phyloP scores from a whole-genome alignment of 1,284 basidiomycete genomes.

The Agroathelia rolfsii region DNA sequence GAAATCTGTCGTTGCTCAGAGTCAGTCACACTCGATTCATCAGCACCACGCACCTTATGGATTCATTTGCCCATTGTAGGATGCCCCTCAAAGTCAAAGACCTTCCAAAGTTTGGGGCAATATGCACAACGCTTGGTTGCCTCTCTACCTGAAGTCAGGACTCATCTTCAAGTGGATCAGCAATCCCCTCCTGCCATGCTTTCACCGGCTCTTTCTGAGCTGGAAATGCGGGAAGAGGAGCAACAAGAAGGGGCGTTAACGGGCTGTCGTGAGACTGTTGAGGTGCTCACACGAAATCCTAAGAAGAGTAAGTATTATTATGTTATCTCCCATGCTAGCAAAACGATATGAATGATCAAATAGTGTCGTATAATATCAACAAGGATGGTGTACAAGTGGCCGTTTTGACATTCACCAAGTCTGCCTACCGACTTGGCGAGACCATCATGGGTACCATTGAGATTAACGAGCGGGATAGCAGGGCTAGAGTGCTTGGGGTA shows the following conservation, averaged over 20 bases:
- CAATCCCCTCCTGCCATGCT: constrained; percentile 26
- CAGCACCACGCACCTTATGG: too few species aligned
- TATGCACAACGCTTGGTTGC: too few species aligned
- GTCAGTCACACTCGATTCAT: too few species aligned
- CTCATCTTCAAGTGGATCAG: too few species aligned
- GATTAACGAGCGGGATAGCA: constrained; percentile 56
- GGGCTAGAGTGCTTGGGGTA: constrained; percentile 68
- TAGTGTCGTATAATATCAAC: constrained; percentile 87
- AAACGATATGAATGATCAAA: too few species aligned
- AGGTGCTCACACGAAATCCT: constrained; percentile 80
- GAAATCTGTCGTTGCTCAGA: too few species aligned
- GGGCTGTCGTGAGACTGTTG: constrained; percentile 83
- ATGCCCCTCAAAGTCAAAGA: too few species aligned
- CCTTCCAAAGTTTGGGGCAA: too few species aligned
- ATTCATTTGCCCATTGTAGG: too few species aligned
- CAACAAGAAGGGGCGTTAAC: constrained; percentile 39
- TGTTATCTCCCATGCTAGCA: too few species aligned
- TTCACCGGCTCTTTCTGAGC: constrained; percentile 16
- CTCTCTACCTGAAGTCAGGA: too few species aligned
- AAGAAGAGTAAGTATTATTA: constrained; percentile 63
- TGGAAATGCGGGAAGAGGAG: constrained; percentile 24
- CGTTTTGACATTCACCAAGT: constrained; percentile 84
- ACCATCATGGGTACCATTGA: constrained; percentile 83
- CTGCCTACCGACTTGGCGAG: constrained; percentile 82
- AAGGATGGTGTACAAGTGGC: constrained; percentile 85